Percentiles rank a stretch among this genome's conserved stretches.
These are phyloP conservation scores for Posidonia australis DNA, from an alignment of 106 monocot species.

Conservation along the genomic window DNA sequence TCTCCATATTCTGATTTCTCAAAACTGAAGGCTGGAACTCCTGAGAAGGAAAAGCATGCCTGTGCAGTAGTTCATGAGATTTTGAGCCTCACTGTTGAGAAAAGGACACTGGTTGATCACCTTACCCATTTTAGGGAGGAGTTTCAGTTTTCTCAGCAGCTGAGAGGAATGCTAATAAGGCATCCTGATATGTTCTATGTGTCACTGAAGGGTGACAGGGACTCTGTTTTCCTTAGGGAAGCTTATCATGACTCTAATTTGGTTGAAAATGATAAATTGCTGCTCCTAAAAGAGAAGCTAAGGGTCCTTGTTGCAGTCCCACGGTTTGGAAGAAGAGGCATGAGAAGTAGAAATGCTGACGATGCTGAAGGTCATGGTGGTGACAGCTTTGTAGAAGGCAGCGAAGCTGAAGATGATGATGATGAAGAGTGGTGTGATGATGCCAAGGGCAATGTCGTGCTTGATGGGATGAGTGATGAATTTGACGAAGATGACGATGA, in stretches of 20 bases:
- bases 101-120: constrained; percentile 84
- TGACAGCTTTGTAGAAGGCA: constrained; percentile 11
- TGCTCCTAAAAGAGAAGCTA: constrained; percentile 84
- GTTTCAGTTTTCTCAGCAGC: constrained; percentile 79
- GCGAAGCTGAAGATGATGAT: constrained; percentile 33
- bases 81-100: constrained; percentile 80
- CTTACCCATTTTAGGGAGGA: constrained; percentile 97
- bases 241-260: constrained; percentile 81
- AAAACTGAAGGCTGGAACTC: constrained; percentile 40
- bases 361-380: constrained; percentile 10
- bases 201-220: constrained; percentile 90
- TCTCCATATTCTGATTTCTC: constrained; percentile 92
- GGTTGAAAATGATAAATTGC: constrained; percentile 68
- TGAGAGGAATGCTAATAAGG: constrained; percentile 87
- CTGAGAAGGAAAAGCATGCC: constrained; percentile 85
- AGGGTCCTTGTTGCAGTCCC: constrained; percentile 69
- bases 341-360: constrained; percentile 6
- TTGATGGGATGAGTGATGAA: constrained; percentile 23
- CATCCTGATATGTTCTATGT: constrained; percentile 98
- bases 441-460: no score
- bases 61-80: constrained; percentile 89
- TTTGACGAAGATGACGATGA: constrained; percentile 29
- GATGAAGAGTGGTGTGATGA: constrained; percentile 47
- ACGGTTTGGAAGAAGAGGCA: constrained; percentile 32
- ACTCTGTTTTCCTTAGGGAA: constrained; percentile 93